Conservation (phyloP, 768 basidiomycete genomes). For the Mycena vitilis region DNA sequence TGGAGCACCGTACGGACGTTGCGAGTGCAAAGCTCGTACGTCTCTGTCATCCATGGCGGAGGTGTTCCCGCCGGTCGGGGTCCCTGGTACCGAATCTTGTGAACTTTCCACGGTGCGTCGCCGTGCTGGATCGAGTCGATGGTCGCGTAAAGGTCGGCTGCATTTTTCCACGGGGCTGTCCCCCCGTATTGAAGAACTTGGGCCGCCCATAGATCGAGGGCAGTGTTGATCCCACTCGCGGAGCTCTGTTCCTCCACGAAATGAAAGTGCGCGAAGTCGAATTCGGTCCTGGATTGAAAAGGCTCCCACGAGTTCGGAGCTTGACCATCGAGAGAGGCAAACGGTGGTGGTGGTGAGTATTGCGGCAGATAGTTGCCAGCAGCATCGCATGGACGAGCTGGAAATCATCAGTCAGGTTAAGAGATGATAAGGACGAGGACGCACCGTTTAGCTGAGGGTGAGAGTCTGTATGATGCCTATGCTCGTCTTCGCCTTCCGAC, state of each 20-base stretch:
- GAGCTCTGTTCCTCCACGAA: constrained; percentile 16
- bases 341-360: no score
- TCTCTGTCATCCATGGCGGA: constrained; percentile 5
- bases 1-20: constrained; percentile 4
- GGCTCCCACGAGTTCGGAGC: background rate
- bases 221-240: background rate
- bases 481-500: constrained; percentile 7
- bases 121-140: constrained; percentile 15
- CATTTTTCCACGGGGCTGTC: background rate
- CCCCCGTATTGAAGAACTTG: background rate
- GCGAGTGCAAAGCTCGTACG: constrained; percentile 8
- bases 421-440: no score
- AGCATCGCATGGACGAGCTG: no score
- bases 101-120: constrained; percentile 14
- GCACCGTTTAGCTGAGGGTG: background rate
- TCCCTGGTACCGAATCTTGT: constrained; percentile 1
- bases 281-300: background rate
- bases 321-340: background rate
- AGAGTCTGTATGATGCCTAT: background rate
- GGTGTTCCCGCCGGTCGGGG: background rate
- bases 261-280: constrained; percentile 16
- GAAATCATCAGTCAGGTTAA: no score
- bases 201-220: constrained; percentile 4
- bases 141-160: background rate
- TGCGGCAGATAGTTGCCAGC: no score